Percentiles rank a stretch among this genome's conserved stretches.
Conservation (phyloP, 1,139 yeast species). For the Yamadazyma mexicana region DNA sequence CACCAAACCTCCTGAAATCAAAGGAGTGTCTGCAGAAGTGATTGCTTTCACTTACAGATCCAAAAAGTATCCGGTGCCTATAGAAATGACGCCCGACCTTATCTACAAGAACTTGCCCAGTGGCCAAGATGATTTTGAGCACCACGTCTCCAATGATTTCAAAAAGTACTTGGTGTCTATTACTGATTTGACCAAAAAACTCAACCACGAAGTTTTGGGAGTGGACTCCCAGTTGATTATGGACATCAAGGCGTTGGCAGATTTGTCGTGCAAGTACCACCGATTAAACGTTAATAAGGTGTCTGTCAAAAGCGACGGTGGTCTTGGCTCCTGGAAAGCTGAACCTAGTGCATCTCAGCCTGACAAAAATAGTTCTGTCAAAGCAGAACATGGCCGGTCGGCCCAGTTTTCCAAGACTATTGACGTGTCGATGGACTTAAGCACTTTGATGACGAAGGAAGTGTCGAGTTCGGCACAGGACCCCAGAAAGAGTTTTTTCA, state of each 20-base stretch:
- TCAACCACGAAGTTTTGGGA: constrained; percentile 33
- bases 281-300: constrained; percentile 22
- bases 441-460: constrained; percentile 21
- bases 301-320: constrained; percentile 8
- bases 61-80: constrained; percentile 38
- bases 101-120: constrained; percentile 27
- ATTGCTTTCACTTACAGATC: constrained; percentile 40
- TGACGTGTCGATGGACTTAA: constrained; percentile 24
- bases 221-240: constrained; percentile 40
- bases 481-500: constrained; percentile 25
- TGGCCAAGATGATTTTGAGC: constrained; percentile 34
- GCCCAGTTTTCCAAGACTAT: constrained; percentile 17
- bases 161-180: constrained; percentile 30
- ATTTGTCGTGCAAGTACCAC: constrained; percentile 33
- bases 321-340: constrained; percentile 8
- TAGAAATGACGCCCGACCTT: constrained; percentile 44
- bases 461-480: constrained; percentile 16
- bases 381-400: too few species aligned
- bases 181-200: constrained; percentile 27
- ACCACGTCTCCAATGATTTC: constrained; percentile 34
- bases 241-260: constrained; percentile 40
- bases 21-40: constrained; percentile 32
- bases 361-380: too few species aligned
- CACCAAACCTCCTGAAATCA: constrained; percentile 29
- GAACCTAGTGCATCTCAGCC: constrained; percentile 2